Conservation (phyloP, 176 grass and related monocot genomes). For the Triticum timopheevii region DNA sequence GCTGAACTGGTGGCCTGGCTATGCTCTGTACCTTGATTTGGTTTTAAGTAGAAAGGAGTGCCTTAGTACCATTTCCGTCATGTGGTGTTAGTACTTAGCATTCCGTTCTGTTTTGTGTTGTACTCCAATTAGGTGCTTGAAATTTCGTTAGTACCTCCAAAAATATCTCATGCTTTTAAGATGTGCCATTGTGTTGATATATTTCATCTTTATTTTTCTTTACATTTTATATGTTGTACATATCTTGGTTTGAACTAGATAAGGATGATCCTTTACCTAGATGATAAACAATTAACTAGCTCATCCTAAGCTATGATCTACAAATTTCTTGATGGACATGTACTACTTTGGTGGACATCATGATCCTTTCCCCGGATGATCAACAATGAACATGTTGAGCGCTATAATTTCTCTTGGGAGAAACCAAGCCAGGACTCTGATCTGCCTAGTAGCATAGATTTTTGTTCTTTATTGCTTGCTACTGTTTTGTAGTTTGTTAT, state of each 20-base stretch:
- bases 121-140: background rate
- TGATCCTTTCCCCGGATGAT: constrained; percentile 61
- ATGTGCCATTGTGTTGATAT: background rate
- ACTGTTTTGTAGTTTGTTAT: background rate
- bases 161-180: background rate
- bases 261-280: constrained; percentile 14
- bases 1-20: too few species aligned
- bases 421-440: constrained; percentile 57
- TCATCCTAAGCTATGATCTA: too few species aligned
- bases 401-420: constrained; percentile 40
- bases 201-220: background rate
- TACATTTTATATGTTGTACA: background rate
- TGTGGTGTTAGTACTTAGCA: background rate
- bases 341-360: constrained; percentile 29
- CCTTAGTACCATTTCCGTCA: too few species aligned
- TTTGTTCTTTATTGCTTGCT: background rate
- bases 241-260: background rate
- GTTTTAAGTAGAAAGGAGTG: too few species aligned
- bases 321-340: background rate
- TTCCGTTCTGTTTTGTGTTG: background rate
- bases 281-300: background rate
- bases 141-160: background rate
- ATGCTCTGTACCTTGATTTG: too few species aligned
- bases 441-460: background rate
- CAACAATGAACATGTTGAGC: constrained; percentile 51